Conservation (phyloP, 306 rosid genomes). For the Sicyos baderoa region DNA sequence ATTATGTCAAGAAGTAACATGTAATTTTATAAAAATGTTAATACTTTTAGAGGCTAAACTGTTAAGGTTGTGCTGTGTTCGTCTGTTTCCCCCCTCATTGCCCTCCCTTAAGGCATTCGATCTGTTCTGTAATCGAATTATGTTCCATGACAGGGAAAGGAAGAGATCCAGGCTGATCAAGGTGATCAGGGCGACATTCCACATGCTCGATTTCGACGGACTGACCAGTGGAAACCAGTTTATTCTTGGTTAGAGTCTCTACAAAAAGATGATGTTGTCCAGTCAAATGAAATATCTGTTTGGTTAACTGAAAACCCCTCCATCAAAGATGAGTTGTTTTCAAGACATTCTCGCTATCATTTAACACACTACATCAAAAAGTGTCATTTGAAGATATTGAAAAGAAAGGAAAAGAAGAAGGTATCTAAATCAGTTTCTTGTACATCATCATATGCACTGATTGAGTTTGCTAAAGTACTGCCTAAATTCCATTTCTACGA, state of each 20-base stretch:
- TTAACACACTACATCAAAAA: conserved; percentile 86
- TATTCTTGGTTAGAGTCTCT: conserved; percentile 81
- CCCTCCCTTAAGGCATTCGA: not conserved
- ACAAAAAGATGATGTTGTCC: conserved; percentile 68
- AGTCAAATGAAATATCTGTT: conserved; percentile 81
- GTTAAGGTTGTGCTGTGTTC: no score
- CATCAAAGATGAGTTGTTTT: conserved; percentile 69
- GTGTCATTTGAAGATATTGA: conserved; percentile 85
- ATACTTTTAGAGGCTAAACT: no score
- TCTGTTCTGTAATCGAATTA: not conserved
- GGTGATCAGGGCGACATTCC: conserved; percentile 47
- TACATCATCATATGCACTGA: not conserved
- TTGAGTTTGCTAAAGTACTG: not conserved
- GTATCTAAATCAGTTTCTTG: conserved; percentile 25
- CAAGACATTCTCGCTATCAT: conserved; percentile 81
- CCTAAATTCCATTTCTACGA: not conserved
- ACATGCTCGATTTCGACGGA: conserved; percentile 82
- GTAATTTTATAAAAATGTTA: no score
- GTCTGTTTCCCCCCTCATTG: not conserved
- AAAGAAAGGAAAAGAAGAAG: conserved; percentile 79
- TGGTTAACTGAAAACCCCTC: conserved; percentile 71
- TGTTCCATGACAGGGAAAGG: conserved; percentile 46
- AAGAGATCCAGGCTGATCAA: conserved; percentile 28
- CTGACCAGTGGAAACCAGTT: conserved; percentile 86
- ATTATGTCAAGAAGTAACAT: no score